Percentiles rank a stretch among this genome's conserved stretches.
Conservation (phyloP, 192 early-diverging fungal species). For the Backusella psychrophila region DNA sequence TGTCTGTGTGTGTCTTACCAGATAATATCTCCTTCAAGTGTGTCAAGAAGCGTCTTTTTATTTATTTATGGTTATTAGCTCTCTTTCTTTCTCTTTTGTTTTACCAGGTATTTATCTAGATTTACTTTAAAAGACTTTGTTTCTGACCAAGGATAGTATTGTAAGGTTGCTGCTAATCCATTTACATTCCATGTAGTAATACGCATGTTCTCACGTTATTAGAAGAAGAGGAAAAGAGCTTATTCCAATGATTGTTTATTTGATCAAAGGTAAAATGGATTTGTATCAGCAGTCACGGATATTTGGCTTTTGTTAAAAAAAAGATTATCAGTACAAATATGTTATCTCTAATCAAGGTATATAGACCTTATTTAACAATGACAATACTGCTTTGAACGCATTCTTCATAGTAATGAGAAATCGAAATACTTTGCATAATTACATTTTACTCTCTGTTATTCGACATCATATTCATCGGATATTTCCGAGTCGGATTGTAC, state of each 20-base stretch:
- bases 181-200: conserved; percentile 66
- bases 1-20: conserved; percentile 16
- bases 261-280: background rate
- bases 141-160: conserved; percentile 54
- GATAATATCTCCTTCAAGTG: conserved; percentile 18
- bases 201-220: conserved; percentile 38
- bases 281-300: no score
- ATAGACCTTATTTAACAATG: no score
- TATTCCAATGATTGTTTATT: background rate
- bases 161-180: conserved; percentile 45
- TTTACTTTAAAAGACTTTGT: conserved; percentile 45
- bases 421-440: no score
- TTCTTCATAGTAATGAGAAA: no score
- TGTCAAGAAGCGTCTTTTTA: conserved; percentile 18
- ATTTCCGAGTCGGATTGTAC: no score
- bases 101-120: background rate
- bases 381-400: no score
- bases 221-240: background rate
- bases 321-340: no score
- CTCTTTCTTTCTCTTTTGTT: background rate
- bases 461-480: no score
- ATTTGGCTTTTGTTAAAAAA: no score
- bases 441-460: no score
- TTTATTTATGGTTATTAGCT: background rate
- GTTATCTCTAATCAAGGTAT: no score